Base-by-base conservation (phyloP, 2,329 filamentous ascomycete species). In the Penicillium sp. region DNA sequence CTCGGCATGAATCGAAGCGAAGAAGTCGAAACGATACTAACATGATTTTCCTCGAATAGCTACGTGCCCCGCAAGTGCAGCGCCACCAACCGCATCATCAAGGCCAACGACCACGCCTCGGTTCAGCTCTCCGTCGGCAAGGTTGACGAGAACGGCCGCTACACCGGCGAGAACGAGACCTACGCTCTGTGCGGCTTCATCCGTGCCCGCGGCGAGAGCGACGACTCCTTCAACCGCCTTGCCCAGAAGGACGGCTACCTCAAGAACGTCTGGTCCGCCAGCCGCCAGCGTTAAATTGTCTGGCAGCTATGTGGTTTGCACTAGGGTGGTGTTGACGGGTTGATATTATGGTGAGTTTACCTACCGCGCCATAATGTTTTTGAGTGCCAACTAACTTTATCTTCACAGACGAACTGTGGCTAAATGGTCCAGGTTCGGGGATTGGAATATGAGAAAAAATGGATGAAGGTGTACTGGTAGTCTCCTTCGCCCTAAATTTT, bases 31-130 rank as follows among this genome's bases (percentile, higher is more conserved):
- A 51, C 27, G 4, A 40, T 40, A 58, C 50, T 56, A 54, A 56
- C 49, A 36, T 32, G 13, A 47, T 52, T 37, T 42, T 41, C 48
- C 40, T 48, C 26, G 63, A 36, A 61, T 75, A 95, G 91, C 78
- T 96, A 96, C 87, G 90, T 96, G 84, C 91, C 91, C 78, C 91
- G 93, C 85, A 97, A 97, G 85, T 97, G 93, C 90, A 91, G 86
- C 79, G 92, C 92, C 71, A 96, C 93, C 79, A 95, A 96, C 90
- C 91, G 94, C 82, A 97, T 97, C 85, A 97, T 99, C 88, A 97
- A 97, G 85, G 91, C 94, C 84, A 97, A 97, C 84, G 94, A 99
- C 83, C 94, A 99, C 86, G 93, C 91, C 71, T 96, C 90, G 61
- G 94, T 97, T 70, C 94, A 99, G 82, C 91, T 99, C 80, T 90